Base-by-base conservation (phyloP, 2,329 filamentous ascomycete genomes). In the Calonectria multiphialidica region DNA sequence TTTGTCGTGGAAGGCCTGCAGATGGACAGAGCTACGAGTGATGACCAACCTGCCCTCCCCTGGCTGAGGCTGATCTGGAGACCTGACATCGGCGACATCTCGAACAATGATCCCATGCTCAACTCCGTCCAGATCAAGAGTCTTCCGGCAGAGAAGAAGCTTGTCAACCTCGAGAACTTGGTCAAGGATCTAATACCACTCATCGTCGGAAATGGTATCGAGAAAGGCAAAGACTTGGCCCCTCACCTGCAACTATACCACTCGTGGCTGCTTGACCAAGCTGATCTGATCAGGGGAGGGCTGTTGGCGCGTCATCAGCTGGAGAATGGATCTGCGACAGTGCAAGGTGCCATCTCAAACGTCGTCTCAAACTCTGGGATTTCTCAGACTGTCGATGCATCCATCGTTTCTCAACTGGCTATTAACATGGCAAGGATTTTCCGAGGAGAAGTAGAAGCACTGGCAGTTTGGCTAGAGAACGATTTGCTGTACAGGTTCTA, bases 1-100 rank as follows among this genome's bases (percentile, higher is more conserved):
- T 77, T 77, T 13, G 73, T 74, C 2, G 76, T 77, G 3, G 67
- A 78, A 13, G 76, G 76, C 21, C 68, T 77, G 0, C 76, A 77
- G 40, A 77, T 77, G 76, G 76, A 77, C 44, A 76, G 76, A 40
- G 76, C 76, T 1, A 76, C 71, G 6, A 50, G 74, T 10, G 73
- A 74, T 59, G 67, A 76, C 23, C 75, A 77, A 15, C 64, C 71
- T 44, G 75, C 74, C 9, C 76, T 77, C 6, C 76, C 76, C 1
- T 77, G 76, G 76, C 21, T 77, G 69, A 75, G 76, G 12, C 74
- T 77, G 3, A 61, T 45, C 9, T 77, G 76, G 76, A 75, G 62
- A 35, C 76, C 76, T 66, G 76, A 77, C 50, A 78, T 77, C 18
- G 76, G 76, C 18, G 76, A 78, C 57, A 77, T 77, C 15, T 76